Evolutionary conservation across 1,139 yeast genomes (phyloP), one percentile per base, ranked within the genome.

Genomic region (Yamadazyma siamensis): DNA sequence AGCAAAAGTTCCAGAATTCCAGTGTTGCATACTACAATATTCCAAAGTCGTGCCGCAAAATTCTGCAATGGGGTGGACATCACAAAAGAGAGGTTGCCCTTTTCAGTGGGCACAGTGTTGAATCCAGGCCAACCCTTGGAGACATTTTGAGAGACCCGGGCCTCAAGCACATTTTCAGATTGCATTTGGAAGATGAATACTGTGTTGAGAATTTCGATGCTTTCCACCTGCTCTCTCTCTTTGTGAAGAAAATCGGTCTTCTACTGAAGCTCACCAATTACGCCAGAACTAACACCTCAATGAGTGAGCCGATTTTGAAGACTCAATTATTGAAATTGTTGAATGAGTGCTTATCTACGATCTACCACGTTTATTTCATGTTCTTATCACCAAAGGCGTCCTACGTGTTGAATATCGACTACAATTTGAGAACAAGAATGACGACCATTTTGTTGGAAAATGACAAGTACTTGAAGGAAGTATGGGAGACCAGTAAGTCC

Each of bases 151-250:
- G 58, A 4, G 96, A 89, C 49, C 95, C 96, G 0, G 97, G 95
- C 0, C 59, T 82, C 59, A 66, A 81, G 30, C 73, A 77, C 40
- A 59, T 87, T 9, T 87, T 89, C 54, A 67, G 76, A 34, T 62
- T 64, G 15, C 87, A 84, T 50, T 57, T 88, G 32, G 75, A 70
- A 27, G 68, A 65, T 12, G 83, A 78, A 33, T 71, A 68, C 38
- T 86, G 95, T 50, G 72, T 71, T 4, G 97, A 89, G 49, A 87
- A 86, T 44, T 56, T 87, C 13, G 79, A 80, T 42, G 88, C 84
- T 10, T 85, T 77, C 50, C 54, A 70, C 26, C 85, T 78, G 35
- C 63, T 85, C 28, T 59, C 61, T 26, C 66, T 68, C 26, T 74
- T 55, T 36, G 53, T 47, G n/a, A 50, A 46, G 30, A 52, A 48